These are phyloP conservation scores for Emergomyces pasteurianus DNA, from an alignment of 2,329 filamentous ascomycete species.

Conservation along the genomic window DNA sequence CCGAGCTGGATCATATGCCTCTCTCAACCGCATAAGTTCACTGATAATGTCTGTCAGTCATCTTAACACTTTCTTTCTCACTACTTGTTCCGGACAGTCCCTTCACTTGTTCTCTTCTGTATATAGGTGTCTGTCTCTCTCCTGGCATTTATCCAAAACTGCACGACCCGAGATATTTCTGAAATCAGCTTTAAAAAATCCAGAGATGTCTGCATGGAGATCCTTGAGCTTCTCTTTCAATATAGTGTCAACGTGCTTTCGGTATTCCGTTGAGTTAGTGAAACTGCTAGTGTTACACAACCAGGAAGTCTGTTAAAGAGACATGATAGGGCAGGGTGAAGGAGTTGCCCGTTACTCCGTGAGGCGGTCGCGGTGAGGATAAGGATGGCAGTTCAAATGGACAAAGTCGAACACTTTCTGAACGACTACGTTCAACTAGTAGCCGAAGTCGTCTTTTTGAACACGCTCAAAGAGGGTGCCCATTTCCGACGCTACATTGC, in stretches of 20 bases:
- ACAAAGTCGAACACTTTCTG: no score
- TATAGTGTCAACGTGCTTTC: background rate
- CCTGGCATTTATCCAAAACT: background rate
- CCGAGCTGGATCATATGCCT: background rate
- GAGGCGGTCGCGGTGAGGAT: background rate
- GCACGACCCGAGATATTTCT: background rate
- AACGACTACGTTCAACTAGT: no score
- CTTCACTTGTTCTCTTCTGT: background rate
- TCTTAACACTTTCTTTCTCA: background rate
- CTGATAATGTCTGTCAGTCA: background rate
- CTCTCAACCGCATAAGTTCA: background rate
- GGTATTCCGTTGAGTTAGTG: background rate
- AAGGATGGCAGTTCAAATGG: background rate
- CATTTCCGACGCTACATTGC: no score
- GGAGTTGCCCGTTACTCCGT: background rate
- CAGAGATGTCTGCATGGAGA: background rate
- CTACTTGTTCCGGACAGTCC: background rate
- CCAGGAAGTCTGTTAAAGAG: background rate
- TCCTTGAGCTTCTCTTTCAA: background rate
- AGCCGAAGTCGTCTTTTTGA: no score
- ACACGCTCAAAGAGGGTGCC: no score
- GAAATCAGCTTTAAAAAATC: background rate
- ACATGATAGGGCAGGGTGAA: background rate
- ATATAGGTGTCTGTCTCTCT: background rate
- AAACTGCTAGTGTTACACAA: background rate